Conservation (phyloP, 1,284 basidiomycete genomes). For the Melampsora larici-populina region DNA sequence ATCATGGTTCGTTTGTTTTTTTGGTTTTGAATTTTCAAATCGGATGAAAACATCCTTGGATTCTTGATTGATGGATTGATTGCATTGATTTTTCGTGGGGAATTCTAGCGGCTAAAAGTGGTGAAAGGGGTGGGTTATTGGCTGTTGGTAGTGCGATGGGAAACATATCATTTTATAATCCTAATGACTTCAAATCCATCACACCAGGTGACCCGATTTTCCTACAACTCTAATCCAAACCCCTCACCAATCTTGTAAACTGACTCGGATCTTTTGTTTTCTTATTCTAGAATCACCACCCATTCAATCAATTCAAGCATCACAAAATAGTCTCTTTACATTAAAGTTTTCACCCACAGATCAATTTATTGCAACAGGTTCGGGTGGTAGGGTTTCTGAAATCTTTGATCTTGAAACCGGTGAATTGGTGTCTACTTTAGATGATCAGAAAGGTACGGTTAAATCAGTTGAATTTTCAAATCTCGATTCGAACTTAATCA, state of each 20-base stretch:
- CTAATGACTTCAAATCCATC: background rate
- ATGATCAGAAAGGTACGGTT: slow-evolving; percentile 21
- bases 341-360: slow-evolving; percentile 24
- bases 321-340: slow-evolving; percentile 27
- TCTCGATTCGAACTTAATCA: slow-evolving; percentile 15
- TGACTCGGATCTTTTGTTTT: no score
- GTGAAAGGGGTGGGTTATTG: slow-evolving; percentile 15
- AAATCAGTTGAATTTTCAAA: slow-evolving; percentile 35
- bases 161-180: slow-evolving; percentile 19
- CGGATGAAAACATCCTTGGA: no score
- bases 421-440: slow-evolving; percentile 7
- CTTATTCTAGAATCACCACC: slow-evolving; percentile 7
- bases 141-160: slow-evolving; percentile 25
- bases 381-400: slow-evolving; percentile 26
- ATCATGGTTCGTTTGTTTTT: slow-evolving; percentile 26
- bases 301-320: background rate
- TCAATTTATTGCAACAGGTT: slow-evolving; percentile 21
- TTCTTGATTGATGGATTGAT: background rate
- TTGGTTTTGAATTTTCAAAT: background rate
- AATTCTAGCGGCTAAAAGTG: slow-evolving; percentile 15
- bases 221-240: no score
- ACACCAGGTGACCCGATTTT: no score
- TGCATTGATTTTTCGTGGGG: background rate
- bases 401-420: slow-evolving; percentile 35
- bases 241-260: no score